Base-by-base conservation (phyloP, 768 basidiomycete species). In the Termitomyces sp. region DNA sequence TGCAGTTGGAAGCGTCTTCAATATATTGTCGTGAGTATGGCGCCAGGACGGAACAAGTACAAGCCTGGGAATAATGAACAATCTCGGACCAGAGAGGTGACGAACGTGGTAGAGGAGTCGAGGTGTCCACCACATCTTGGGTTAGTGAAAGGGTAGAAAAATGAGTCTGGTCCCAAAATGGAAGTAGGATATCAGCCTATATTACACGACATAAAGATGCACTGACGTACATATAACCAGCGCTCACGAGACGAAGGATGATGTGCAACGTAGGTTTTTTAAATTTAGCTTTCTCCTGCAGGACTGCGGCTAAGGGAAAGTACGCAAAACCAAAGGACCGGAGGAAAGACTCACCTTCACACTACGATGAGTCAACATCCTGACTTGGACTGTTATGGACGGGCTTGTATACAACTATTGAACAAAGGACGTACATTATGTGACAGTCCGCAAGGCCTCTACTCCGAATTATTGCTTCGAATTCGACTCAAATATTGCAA, bases 401-500 rank as follows among this genome's bases (percentile, higher is more conserved):
- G 1, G 35, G 35, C 7, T 26, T 5, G n/a, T 26, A 40, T 40
- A 38, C 5, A n/a, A 17, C 9, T 5, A 40, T 7, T 51, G 26
- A 15, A 19, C 26, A 30, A 40, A 28, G 49, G 12, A 26, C 21
- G 37, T 40, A 50, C 26, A 26, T n/a, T 38, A 28, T 5, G 37
- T n/a, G n/a, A 9, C 15, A 35, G 21, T 35, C 19, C 19, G 26
- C 23, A 44, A 45, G 14, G 28, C 15, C 26, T 26, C 26, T 15
- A 38, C 37, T 17, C 23, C 1, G 12, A 40, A 28, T 40, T 49
- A 33, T 33, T 33, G 31, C 31, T 33, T 33, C 9, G 9, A 9
- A 10, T 33, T 9, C 31, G 31, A 10, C 31, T 33, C 31, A 33
- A 33, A 78, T 19, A 80, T 74, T 51, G 73, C 70, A 46, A 70